Evolutionary conservation across 805 yeast genomes (phyloP).

Genomic region (Saturnispora saitoi): DNA sequence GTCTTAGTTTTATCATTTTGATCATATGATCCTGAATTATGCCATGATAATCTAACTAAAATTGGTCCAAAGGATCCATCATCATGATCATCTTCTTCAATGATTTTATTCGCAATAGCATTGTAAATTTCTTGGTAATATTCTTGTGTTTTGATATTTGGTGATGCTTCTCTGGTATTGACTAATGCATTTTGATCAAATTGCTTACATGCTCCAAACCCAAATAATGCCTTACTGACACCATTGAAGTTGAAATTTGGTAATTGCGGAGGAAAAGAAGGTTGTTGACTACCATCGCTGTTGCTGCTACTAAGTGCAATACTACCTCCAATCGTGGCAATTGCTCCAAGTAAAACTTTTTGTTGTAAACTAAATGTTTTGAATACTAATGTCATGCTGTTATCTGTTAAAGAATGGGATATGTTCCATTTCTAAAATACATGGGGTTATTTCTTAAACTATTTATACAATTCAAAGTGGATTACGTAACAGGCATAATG

Average conservation of each 20-base stretch:
- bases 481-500: no score
- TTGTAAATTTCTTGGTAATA: constrained; percentile 64
- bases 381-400: not conserved
- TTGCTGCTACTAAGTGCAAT: not conserved
- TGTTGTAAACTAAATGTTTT: not conserved
- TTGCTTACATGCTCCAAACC: constrained; percentile 27
- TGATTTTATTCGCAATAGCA: constrained; percentile 58
- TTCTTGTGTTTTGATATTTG: constrained; percentile 28
- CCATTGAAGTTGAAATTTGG: constrained; percentile 1
- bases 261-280: not conserved
- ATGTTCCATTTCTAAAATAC: no score
- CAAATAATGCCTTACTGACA: constrained; percentile 10
- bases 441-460: no score
- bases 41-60: constrained; percentile 42
- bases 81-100: constrained; percentile 48
- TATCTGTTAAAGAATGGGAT: no score
- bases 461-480: no score
- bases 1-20: constrained; percentile 33
- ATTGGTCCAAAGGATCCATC: constrained; percentile 52
- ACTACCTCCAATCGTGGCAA: not conserved
- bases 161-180: constrained; percentile 28
- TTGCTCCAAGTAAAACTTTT: not conserved
- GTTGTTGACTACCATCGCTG: not conserved
- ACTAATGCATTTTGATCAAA: constrained; percentile 22
- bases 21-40: constrained; percentile 41